Evolutionary conservation across 2,329 filamentous ascomycete species (phyloP), one percentile per base, ranked within the genome.

Genomic region (Aspergillus fumigatus): DNA sequence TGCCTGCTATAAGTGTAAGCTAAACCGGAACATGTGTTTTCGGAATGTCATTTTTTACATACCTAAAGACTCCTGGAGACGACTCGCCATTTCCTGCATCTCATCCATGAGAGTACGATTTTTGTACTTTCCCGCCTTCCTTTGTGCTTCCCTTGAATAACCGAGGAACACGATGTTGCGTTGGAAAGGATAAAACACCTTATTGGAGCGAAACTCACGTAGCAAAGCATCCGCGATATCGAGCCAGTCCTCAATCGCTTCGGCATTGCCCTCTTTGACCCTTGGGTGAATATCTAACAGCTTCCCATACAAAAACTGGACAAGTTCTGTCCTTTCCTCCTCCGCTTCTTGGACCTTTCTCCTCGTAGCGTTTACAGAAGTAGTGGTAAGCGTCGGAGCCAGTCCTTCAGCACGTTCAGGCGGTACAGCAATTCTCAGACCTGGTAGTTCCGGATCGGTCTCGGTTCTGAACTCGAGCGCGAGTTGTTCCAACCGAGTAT

Each of bases 201-300:
- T 79, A 59, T 85, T 85, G 9, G 79, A 79, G 7, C 81, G 77
- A 64, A 87, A 88, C 56, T 85, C 84, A 53, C 83, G 79, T 45
- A 86, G 74, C 56, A 88, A 74, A 56, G 79, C 78, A 58, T 81
- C 77, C 0, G 84, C 83, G 58, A 82, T 82, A 50, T 84, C 81
- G 14, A 87, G 74, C 78, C 84, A 87, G 51, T 83, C 79, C 41
- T 80, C 76, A 6, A 77, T 76, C 3, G 80, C 79, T 43, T 78
- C 74, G 25, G 76, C 68, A 27, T 83, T 75, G 9, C 81, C 82
- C 23, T 71, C 69, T 59, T 82, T 77, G 57, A 83, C 75, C 17
- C 66, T 73, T 25, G 77, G 73, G 9, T 80, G 69, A 56, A 84
- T 66, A 51, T 80, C 78, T 58, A 79, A 67, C 57, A 81, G 63